These are phyloP conservation scores for Blastobotrys buckinghamii DNA, from an alignment of 1,139 yeast species.

Conservation along the genomic window DNA sequence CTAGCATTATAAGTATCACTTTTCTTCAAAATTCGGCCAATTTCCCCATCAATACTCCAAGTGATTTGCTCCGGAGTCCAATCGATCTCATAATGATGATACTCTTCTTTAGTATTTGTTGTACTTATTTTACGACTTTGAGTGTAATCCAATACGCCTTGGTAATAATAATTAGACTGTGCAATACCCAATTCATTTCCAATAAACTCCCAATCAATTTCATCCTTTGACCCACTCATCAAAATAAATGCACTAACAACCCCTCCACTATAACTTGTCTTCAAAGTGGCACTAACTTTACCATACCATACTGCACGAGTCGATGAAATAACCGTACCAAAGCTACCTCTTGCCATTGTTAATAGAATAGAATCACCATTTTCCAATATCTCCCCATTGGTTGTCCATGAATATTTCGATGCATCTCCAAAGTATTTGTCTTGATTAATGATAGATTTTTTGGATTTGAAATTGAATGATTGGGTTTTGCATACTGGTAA, in stretches of 20 bases:
- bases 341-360: conserved; percentile 74
- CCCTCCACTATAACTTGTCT: conserved; percentile 71
- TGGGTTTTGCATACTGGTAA: conserved; percentile 36
- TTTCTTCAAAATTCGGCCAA: conserved; percentile 60
- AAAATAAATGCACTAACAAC: conserved; percentile 82
- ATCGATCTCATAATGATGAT: conserved; percentile 74
- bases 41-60: conserved; percentile 72
- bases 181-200: conserved; percentile 63
- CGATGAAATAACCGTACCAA: conserved; percentile 79
- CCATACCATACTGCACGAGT: conserved; percentile 86
- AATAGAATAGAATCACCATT: conserved; percentile 49
- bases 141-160: conserved; percentile 64
- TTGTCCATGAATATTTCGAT: conserved; percentile 62
- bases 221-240: conserved; percentile 83
- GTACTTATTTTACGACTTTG: conserved; percentile 47
- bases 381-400: conserved; percentile 58
- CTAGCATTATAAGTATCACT: conserved; percentile 67
- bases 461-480: conserved; percentile 22
- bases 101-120: conserved; percentile 51
- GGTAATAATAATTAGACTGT: conserved; percentile 74
- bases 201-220: conserved; percentile 80
- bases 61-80: conserved; percentile 70
- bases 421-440: conserved; percentile 66
- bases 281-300: conserved; percentile 59
- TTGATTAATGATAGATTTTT: conserved; percentile 33